These are phyloP conservation scores for Pyrenophora graminea DNA, from an alignment of 2,329 filamentous ascomycete species.

Conservation along the genomic window DNA sequence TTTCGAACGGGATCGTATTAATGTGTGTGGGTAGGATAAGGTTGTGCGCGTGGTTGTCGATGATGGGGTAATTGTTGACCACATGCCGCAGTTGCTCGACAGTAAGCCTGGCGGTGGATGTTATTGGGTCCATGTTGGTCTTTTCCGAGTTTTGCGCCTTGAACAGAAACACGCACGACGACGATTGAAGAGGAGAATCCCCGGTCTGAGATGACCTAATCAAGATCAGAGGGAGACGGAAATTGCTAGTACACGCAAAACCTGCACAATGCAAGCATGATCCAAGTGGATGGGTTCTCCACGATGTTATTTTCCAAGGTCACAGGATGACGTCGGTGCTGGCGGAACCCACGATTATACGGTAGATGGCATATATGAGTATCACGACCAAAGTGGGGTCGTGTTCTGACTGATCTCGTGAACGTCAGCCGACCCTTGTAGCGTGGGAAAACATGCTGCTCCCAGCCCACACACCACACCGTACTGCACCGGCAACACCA, in stretches of 20 bases:
- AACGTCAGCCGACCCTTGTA: slow-evolving; percentile 8
- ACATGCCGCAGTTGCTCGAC: slow-evolving; percentile 41
- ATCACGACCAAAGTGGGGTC: slow-evolving; percentile 10
- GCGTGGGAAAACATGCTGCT: not conserved
- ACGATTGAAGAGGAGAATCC: not conserved
- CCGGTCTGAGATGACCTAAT: not conserved
- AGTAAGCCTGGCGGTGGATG: slow-evolving; percentile 25
- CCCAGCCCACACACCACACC: not conserved
- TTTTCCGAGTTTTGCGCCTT: not conserved
- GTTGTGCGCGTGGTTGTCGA: slow-evolving; percentile 75
- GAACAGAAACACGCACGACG: not conserved
- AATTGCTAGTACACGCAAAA: not conserved
- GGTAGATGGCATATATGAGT: not conserved
- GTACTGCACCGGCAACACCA: too few species aligned
- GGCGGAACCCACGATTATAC: not conserved
- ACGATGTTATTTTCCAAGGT: slow-evolving; percentile 10
- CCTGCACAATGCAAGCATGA: slow-evolving; percentile 6
- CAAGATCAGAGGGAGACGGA: not conserved
- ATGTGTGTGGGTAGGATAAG: slow-evolving; percentile 61
- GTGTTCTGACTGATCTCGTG: slow-evolving; percentile 13
- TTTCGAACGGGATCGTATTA: slow-evolving; percentile 59
- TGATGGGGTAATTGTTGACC: slow-evolving; percentile 58
- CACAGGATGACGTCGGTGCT: slow-evolving; percentile 10
- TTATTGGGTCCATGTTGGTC: slow-evolving; percentile 24
- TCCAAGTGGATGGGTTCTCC: slow-evolving; percentile 7